Evolutionary conservation across 2,329 filamentous ascomycete species (phyloP).

Genomic region (Verticillium nubilum): DNA sequence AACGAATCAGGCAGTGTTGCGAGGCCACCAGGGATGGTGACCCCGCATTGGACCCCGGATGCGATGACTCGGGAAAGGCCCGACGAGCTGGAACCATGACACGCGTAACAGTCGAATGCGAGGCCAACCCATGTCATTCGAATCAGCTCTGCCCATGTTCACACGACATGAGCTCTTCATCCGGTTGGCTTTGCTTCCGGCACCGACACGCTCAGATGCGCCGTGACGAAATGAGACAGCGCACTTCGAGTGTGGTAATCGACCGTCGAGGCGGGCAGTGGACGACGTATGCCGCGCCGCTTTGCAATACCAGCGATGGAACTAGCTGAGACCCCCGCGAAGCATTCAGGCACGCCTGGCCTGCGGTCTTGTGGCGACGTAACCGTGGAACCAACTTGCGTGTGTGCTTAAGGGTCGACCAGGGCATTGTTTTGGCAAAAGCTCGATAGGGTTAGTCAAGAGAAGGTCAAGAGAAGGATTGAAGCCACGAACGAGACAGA

Average conservation of each 20-base stretch:
- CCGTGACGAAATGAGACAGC: too few species aligned
- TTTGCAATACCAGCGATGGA: not conserved
- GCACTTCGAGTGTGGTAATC: too few species aligned
- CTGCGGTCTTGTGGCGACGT: not conserved
- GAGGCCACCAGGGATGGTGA: not conserved
- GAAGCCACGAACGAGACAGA: not conserved
- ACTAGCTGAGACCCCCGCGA: not conserved
- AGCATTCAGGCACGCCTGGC: not conserved
- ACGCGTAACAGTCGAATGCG: not conserved
- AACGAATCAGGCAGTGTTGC: not conserved
- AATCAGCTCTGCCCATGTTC: too few species aligned
- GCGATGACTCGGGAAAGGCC: not conserved
- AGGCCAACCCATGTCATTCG: not conserved
- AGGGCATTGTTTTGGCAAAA: too few species aligned
- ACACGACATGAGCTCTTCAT: too few species aligned
- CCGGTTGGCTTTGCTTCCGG: too few species aligned
- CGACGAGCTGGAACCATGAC: not conserved
- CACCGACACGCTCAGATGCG: too few species aligned
- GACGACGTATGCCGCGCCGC: not conserved
- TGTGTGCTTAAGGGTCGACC: not conserved
- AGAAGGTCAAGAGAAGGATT: not conserved
- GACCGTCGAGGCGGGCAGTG: too few species aligned
- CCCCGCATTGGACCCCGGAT: not conserved
- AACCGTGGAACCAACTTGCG: not conserved
- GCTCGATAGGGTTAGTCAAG: too few species aligned